Conservation (phyloP, 2,329 filamentous ascomycete genomes). For the Colletotrichum horii region DNA sequence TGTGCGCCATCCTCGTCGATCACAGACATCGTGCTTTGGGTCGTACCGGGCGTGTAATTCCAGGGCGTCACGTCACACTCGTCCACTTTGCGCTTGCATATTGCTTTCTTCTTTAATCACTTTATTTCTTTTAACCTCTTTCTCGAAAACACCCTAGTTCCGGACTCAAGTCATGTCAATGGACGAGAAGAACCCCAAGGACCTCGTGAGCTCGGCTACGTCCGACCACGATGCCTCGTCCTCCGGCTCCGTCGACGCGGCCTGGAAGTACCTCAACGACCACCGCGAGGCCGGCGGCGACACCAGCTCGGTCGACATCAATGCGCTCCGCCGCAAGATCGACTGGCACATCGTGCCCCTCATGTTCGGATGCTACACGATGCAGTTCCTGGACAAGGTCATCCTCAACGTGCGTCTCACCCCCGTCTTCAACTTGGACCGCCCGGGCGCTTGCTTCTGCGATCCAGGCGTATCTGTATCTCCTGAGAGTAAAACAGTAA, state of each 20-base stretch:
- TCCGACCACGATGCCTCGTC: constrained; percentile 11
- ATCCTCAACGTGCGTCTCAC: constrained; percentile 59
- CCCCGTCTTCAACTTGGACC: background rate
- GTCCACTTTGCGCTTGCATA: background rate
- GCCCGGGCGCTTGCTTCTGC: background rate
- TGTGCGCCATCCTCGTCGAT: constrained; percentile 3
- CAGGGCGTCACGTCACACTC: background rate
- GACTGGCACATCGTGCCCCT: constrained; percentile 65
- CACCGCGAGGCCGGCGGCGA: constrained; percentile 41
- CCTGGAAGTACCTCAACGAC: constrained; percentile 50
- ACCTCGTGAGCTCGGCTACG: constrained; percentile 17
- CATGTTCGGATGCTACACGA: constrained; percentile 66
- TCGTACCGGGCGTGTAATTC: background rate
- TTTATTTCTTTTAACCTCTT: background rate
- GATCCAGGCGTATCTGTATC: no score
- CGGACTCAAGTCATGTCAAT: constrained; percentile 25
- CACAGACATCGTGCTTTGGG: background rate
- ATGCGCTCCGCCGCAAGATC: constrained; percentile 56
- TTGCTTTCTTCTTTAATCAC: background rate
- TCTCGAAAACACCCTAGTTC: background rate
- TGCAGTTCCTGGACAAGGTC: constrained; percentile 70
- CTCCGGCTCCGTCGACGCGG: constrained; percentile 42
- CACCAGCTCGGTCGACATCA: constrained; percentile 44
- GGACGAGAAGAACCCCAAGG: constrained; percentile 27
- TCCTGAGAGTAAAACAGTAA: background rate